Evolutionary conservation across 306 rosid genomes (phyloP).

Genomic region (Crataegus laevigata): DNA sequence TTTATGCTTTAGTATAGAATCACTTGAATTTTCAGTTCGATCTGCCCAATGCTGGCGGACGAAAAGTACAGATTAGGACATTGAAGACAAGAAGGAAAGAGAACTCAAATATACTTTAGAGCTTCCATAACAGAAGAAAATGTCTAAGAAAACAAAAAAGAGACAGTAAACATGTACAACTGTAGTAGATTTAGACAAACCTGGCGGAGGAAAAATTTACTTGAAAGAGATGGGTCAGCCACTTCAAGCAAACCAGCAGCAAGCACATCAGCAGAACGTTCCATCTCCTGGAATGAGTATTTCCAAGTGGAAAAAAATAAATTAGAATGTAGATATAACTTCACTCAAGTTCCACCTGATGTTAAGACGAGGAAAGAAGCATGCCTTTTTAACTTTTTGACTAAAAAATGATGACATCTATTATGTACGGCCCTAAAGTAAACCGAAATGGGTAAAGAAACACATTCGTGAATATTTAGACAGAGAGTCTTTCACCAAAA

Average conservation of each 20-base stretch:
- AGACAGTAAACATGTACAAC: not conserved
- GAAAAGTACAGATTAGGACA: conserved; percentile 2
- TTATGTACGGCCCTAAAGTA: not conserved
- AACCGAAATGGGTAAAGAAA: not conserved
- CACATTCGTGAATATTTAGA: not conserved
- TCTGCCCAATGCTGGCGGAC: conserved; percentile 63
- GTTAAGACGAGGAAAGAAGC: not conserved
- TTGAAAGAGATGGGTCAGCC: conserved; percentile 92
- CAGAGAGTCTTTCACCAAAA: not conserved
- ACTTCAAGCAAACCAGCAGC: conserved; percentile 99
- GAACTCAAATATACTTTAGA: not conserved
- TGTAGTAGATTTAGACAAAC: conserved; percentile 17
- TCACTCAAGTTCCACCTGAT: not conserved
- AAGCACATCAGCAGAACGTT: conserved; percentile 88
- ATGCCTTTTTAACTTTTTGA: not conserved
- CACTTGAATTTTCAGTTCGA: conserved; percentile 51
- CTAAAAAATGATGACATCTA: not conserved
- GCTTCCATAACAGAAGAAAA: not conserved
- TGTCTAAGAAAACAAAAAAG: not conserved
- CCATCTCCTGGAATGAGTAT: conserved; percentile 74
- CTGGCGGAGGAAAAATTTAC: conserved; percentile 79
- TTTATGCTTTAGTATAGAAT: conserved; percentile 86
- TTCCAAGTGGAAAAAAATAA: conserved; percentile 7
- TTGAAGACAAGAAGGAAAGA: conserved; percentile 4
- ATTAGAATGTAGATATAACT: not conserved